Percentiles rank a stretch among this genome's conserved stretches.
Evolutionary conservation across 768 basidiomycete species (phyloP).

Genomic region (Naematelia aurantialba): DNA sequence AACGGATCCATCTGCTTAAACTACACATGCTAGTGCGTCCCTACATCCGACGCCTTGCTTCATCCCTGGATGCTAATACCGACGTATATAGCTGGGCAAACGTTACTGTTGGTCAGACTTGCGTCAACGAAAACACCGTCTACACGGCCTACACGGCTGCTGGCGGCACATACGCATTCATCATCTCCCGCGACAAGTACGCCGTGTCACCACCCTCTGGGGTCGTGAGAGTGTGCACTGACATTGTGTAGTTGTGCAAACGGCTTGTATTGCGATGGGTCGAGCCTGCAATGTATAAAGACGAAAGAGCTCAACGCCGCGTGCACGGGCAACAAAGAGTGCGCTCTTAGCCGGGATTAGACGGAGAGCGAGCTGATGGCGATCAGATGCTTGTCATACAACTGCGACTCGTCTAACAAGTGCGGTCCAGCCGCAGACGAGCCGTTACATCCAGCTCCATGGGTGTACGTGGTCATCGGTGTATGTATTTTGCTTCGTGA

Average conservation of each 20-base stretch:
- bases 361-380: slow-evolving; percentile 1
- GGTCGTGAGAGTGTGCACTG: not conserved
- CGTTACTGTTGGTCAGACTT: slow-evolving; percentile 61
- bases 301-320: slow-evolving; percentile 59
- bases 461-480: slow-evolving; percentile 70
- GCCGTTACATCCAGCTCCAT: slow-evolving; percentile 62
- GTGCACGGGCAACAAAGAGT: slow-evolving; percentile 63
- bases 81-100: slow-evolving; percentile 66
- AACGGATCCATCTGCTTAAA: slow-evolving; percentile 83
- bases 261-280: slow-evolving; percentile 72
- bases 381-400: slow-evolving; percentile 68
- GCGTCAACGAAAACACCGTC: slow-evolving; percentile 71
- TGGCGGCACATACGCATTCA: slow-evolving; percentile 64
- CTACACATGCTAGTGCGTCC: slow-evolving; percentile 67
- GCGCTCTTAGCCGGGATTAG: slow-evolving; percentile 8
- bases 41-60: not conserved
- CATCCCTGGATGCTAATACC: slow-evolving; percentile 3
- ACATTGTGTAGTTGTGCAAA: slow-evolving; percentile 63
- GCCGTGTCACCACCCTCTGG: slow-evolving; percentile 44
- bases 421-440: slow-evolving; percentile 63
- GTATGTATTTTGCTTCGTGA: slow-evolving; percentile 69
- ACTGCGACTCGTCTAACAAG: slow-evolving; percentile 61
- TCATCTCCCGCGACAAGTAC: slow-evolving; percentile 64
- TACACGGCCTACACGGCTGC: slow-evolving; percentile 65
- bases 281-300: slow-evolving; percentile 59